A percentile compares a stretch with the other conserved stretches of the same genome.
phyloP scores from a whole-genome alignment of 352 stramenopile species.

The Globisporangium abappressorium region DNA sequence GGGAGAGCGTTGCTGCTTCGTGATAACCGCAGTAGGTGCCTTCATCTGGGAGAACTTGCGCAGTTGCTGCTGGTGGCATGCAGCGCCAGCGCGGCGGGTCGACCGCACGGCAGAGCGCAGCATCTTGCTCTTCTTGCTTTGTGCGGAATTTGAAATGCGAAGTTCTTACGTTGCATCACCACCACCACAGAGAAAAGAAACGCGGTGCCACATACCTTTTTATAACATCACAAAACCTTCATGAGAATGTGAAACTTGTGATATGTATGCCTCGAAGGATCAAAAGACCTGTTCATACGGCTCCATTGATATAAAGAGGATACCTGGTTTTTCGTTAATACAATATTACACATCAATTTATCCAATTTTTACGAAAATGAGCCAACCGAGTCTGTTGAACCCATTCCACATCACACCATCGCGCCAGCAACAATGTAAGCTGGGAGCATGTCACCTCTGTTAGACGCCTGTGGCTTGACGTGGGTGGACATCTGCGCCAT shows the following conservation, averaged over 20 bases:
- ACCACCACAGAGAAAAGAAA: constrained; percentile 6
- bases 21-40: not conserved
- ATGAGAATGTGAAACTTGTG: not conserved
- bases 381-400: not conserved
- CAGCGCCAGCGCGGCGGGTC: constrained; percentile 3
- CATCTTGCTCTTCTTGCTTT: constrained; percentile 9
- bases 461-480: not conserved
- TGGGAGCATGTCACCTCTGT: not conserved
- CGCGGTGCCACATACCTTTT: not conserved
- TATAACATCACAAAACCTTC: not conserved
- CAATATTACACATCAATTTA: not conserved
- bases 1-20: not conserved
- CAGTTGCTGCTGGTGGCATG: constrained; percentile 8
- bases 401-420: constrained; percentile 3
- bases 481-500: not conserved
- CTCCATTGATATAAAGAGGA: not conserved
- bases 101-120: constrained; percentile 14
- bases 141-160: not conserved
- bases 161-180: constrained; percentile 4
- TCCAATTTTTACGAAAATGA: not conserved
- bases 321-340: not conserved
- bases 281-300: not conserved
- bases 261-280: not conserved
- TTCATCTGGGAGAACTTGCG: constrained; percentile 12
- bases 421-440: not conserved